Base-by-base conservation (phyloP, 371 early-diverging fungal genomes). In the Syncephalis plumigaleata region DNA sequence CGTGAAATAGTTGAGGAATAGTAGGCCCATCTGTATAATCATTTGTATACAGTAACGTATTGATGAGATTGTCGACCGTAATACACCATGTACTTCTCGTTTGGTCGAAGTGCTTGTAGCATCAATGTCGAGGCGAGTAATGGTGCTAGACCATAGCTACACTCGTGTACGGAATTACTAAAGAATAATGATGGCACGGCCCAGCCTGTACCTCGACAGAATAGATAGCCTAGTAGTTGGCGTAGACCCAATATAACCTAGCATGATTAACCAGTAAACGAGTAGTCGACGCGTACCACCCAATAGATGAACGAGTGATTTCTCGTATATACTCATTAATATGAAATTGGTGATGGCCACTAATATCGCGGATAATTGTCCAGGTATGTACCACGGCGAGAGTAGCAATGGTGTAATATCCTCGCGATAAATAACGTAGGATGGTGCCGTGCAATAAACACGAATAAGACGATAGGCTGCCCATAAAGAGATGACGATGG, bases 61-160 rank as follows among this genome's bases (percentile, higher is more conserved):
- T 36, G 42, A 15, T 49, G 21, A 52, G 62, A 40, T 53, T 57
- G 46, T 55, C 58, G 46, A 17, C 63, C 68, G 45, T 65, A 64
- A 21, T 63, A 54, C 31, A 66, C 24, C 16, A 73, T 68, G 22
- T 70, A 71, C 44, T 66, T 67, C 44, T 68, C 68, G n/a, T 65
- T 55, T 3, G 71, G 61, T 43, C 68, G 66, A 9, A 71, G 48
- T 20, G 73, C 69, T 51, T 76, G 77, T 17, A 76, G 58, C 5
- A 69, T 56, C 20, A 76, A 48, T 24, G 73, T 54, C 0, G 71
- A 62, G 59, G 73, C 73, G 9, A 76, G 54, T 49, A 66, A 72
- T 0, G 77, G 77, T 1, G 70, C 58, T 1, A 73, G 52, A 73
- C 77, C 77, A 60, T 71, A 62, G 51, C 56, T 73, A 55, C 72